Conservation (phyloP, 495 filamentous ascomycete genomes). For the Hypoxylon fragiforme region DNA sequence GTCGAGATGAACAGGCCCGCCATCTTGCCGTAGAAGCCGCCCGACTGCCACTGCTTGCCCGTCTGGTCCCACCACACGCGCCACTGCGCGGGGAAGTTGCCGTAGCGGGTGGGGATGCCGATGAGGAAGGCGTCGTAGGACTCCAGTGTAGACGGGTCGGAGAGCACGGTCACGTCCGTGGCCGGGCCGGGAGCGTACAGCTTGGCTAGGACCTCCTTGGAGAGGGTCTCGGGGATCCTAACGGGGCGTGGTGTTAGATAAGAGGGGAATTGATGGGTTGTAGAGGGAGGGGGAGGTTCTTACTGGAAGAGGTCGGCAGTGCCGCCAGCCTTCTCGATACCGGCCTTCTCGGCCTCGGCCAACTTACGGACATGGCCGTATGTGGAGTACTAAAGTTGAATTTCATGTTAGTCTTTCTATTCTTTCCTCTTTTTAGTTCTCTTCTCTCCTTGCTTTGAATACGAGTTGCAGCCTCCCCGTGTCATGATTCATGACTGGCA, state of each 20-base stretch:
- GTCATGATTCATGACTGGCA: slow-evolving; percentile 6
- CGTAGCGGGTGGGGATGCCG: slow-evolving; percentile 96
- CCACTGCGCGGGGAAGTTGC: slow-evolving; percentile 98
- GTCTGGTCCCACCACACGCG: slow-evolving; percentile 86
- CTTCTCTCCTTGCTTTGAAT: too few species aligned
- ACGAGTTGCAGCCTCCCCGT: too few species aligned
- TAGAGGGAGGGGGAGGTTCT: slow-evolving; percentile 28
- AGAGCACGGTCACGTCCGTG: slow-evolving; percentile 63
- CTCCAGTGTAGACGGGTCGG: slow-evolving; percentile 66
- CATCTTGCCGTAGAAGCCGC: slow-evolving; percentile 86
- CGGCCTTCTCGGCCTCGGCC: slow-evolving; percentile 84
- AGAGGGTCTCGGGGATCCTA: slow-evolving; percentile 84
- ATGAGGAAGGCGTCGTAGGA: slow-evolving; percentile 90
- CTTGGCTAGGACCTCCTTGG: slow-evolving; percentile 72
- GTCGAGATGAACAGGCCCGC: slow-evolving; percentile 91
- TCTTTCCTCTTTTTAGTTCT: background rate
- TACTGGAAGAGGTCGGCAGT: slow-evolving; percentile 80
- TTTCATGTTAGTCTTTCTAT: slow-evolving; percentile 19
- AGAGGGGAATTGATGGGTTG: background rate
- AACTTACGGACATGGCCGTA: slow-evolving; percentile 88
- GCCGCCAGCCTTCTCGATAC: slow-evolving; percentile 87
- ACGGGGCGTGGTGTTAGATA: slow-evolving; percentile 7
- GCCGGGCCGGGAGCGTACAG: slow-evolving; percentile 88
- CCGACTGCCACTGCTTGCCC: slow-evolving; percentile 69
- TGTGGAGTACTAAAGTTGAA: slow-evolving; percentile 84